Evolutionary conservation across 345 rosid genomes (phyloP).

Genomic region (Psidium guajava): DNA sequence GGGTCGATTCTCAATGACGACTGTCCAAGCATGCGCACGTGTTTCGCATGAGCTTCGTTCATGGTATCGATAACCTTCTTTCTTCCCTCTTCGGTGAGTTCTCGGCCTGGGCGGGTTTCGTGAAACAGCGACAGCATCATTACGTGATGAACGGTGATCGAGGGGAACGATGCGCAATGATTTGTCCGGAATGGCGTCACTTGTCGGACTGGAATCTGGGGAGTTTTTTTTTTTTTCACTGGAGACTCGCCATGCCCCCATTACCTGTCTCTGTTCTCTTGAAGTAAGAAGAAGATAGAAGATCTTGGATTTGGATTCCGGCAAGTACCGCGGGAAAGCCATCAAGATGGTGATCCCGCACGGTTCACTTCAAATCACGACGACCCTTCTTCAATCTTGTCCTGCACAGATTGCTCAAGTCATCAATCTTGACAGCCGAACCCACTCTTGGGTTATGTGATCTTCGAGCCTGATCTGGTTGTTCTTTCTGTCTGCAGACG

Average conservation of each 20-base stretch:
- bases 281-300: not conserved
- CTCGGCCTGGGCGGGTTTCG: not conserved
- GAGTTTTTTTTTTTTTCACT: too few species aligned
- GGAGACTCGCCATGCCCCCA: not conserved
- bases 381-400: not conserved
- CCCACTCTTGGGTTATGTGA: not conserved
- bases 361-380: not conserved
- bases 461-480: not conserved
- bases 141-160: not conserved
- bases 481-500: slow-evolving; percentile 20
- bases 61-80: not conserved
- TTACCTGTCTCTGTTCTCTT: not conserved
- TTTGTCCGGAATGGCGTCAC: not conserved
- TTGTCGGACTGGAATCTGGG: not conserved
- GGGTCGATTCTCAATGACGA: not conserved
- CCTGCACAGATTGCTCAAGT: not conserved
- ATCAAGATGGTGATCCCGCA: not conserved
- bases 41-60: not conserved
- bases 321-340: not conserved
- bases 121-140: not conserved
- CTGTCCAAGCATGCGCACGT: not conserved
- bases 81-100: not conserved
- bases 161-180: not conserved
- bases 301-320: not conserved
- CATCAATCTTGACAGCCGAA: not conserved